Base-by-base conservation (phyloP, 441 rosid species). In the Raphanus hybrid region DNA sequence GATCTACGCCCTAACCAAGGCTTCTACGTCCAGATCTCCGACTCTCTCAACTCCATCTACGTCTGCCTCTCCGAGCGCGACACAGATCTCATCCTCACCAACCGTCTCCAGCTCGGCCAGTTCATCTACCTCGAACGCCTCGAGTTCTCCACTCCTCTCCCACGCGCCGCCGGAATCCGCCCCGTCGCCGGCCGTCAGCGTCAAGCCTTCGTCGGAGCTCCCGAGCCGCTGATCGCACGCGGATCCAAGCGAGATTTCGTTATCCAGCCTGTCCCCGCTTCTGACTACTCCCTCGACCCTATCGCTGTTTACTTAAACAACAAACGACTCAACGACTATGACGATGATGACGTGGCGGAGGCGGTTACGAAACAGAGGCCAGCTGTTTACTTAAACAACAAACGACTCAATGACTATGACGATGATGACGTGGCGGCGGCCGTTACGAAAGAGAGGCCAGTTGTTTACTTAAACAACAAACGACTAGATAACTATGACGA, bases 51-150 rank as follows among this genome's bases (percentile, higher is more conserved):
- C 84, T 94, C 99, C 73, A 92, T 97, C 57, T 94, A 94, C 73
- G 89, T 94, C 76, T 94, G 97, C 76, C 97, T 94, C 86, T 88
- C 99, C 8, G 97, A 92, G 37, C 89, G 84, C 57, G 96, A 92
- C 77, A 88, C 86, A 50, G 99, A 94, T 41, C 97, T 94, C 72
- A 94, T 94, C 74, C 96, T 92, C 79, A 81, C 84, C 73, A 94
- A 94, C 77, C 90, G 97, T 54, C 97, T 94, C 74, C 99, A 94
- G 85, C 91, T 94, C n/a, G 99, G 99, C 32, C 99, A 94, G 73
- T 92, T 94, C 61, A 93, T 90, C 55, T 85, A 92, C 81, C 85
- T 92, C 0, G 99, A 92, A 35, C 97, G 98, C 76, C 87, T 94
- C 76, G 84, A 89, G 26, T 87, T 92, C 66, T 87, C 88, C 23